Conservation (phyloP, 2,329 filamentous ascomycete species). For the Immersiporthe knoxdaviesiana region DNA sequence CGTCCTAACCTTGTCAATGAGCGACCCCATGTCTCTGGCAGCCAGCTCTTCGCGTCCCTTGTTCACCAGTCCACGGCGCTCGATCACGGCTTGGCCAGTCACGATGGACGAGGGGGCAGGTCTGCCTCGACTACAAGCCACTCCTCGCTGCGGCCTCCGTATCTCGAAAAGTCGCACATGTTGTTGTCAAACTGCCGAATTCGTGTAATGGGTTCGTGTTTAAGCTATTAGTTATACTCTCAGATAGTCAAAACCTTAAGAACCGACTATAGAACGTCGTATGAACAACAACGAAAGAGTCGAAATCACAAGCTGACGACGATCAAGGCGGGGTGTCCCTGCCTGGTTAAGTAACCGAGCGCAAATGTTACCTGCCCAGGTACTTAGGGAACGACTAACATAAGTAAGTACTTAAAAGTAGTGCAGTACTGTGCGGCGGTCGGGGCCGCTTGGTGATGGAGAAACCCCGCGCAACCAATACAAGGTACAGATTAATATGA, state of each 20-base stretch:
- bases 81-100: slow-evolving; percentile 10
- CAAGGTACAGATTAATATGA: no score
- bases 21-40: slow-evolving; percentile 18
- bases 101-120: slow-evolving; percentile 2
- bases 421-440: background rate
- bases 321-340: background rate
- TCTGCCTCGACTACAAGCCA: slow-evolving; percentile 17
- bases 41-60: slow-evolving; percentile 12
- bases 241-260: background rate
- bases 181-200: background rate
- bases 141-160: slow-evolving; percentile 6
- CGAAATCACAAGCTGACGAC: background rate
- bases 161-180: slow-evolving; percentile 16
- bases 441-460: background rate
- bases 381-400: background rate
- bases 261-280: background rate
- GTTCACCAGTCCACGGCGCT: slow-evolving; percentile 11
- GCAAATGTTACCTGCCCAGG: background rate
- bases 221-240: background rate
- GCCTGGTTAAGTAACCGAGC: slow-evolving; percentile 11
- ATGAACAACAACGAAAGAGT: background rate
- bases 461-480: background rate
- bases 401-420: no score
- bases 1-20: slow-evolving; percentile 37
- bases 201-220: background rate